Conservation (phyloP, 805 yeast genomes). For the Komagataella populi region DNA sequence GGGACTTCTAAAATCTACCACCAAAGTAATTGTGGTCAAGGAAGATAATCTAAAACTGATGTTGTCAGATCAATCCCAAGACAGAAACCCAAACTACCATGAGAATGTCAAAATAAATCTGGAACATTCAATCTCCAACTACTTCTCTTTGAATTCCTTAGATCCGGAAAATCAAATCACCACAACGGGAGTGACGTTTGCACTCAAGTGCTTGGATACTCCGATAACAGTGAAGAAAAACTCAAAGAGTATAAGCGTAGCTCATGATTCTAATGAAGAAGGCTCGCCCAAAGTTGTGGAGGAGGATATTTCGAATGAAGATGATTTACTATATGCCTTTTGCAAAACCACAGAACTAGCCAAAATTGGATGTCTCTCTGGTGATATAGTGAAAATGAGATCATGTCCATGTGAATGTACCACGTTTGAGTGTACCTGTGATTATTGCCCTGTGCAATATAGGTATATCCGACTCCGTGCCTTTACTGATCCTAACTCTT, state of each 20-base stretch:
- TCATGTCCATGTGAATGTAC: constrained; percentile 8
- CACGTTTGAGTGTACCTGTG: not conserved
- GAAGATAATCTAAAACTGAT: not conserved
- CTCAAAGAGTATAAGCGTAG: not conserved
- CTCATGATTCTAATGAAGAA: not conserved
- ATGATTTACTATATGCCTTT: constrained; percentile 29
- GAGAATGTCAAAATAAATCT: not conserved
- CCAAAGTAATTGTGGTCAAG: constrained; percentile 43
- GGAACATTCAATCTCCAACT: not conserved
- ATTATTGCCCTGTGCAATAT: constrained; percentile 1
- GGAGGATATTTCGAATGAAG: constrained; percentile 21
- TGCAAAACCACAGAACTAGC: constrained; percentile 37
- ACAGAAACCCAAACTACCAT: not conserved
- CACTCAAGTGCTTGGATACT: not conserved
- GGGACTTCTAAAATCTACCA: constrained; percentile 34
- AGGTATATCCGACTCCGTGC: constrained; percentile 34
- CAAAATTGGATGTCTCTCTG: constrained; percentile 50
- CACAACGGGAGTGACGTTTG: not conserved
- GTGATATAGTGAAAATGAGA: constrained; percentile 37
- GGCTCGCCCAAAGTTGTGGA: constrained; percentile 11
- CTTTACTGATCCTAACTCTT: constrained; percentile 48
- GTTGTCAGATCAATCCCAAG: not conserved
- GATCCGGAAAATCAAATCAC: not conserved
- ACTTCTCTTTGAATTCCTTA: not conserved
- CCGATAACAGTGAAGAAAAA: not conserved